Base-by-base conservation (phyloP, 2,329 filamentous ascomycete species). In the Aureobasidium sp. region DNA sequence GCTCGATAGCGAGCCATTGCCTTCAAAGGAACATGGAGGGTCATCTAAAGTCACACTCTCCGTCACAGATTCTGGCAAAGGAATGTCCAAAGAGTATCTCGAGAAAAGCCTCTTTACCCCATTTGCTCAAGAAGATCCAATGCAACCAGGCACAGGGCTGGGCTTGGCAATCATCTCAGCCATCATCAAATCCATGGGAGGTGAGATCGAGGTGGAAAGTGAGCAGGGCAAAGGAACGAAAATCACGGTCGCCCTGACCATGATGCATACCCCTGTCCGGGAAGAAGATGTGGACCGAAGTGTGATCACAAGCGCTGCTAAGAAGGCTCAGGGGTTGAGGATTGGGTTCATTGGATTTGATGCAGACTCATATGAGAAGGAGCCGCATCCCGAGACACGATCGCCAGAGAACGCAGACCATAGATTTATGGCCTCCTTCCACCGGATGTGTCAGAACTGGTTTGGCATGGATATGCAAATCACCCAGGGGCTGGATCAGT, bases 41-140 rank as follows among this genome's bases (percentile, higher is more conserved):
- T 13, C 2, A 5, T 63, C 62, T 15, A 41, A 48, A 15, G 51
- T 64, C 39, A 52, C 27, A 9, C 41, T 64, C 27, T 36, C 56
- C 5, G 80, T 90, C 1, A 76, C 77, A 0, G 87, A 90, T 66
- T 86, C 87, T 0, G 87, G 87, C 0, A 80, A 79, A 50, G 87
- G 87, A 1, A 90, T 90, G 29, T 80, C 80, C 0, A 76, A 82
- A 8, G 83, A 87, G 10, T 90, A 84, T 65, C 73, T 88, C 9
- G 77, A 80, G n/a, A 80, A 82, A 8, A 79, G 80, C 12, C 72
- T 89, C 0, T 90, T 86, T 68, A 83, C 80, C 0, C 84, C 86
- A 0, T 89, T 89, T 63, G 73, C 79, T 0, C 87, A 90, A 64
- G 87, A 89, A 67, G 80, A 88, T 52, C 72, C 77, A 0, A 71